Base-by-base conservation (phyloP, 345 rosid species). In the Ricinus communis region DNA sequence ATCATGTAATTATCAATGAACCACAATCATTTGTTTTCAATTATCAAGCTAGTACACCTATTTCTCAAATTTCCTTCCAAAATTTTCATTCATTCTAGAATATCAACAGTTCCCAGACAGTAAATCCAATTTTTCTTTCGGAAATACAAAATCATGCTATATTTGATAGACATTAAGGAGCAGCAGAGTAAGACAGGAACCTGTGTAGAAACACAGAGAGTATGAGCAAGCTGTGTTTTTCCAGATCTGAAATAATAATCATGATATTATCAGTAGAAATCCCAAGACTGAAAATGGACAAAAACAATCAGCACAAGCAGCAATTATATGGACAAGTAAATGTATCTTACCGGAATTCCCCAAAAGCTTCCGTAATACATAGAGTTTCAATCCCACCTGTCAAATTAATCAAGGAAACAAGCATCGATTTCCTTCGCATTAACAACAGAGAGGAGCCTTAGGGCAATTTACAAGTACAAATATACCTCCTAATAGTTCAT, bases 321-420 rank as follows among this genome's bases (percentile, higher is more conserved):
- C 53, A n/a, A 61, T 59, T 31, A 24, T 31, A 24, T 62, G 16
- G 22, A 5, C 27, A 47, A 62, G 62, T 58, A 65, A 47, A 49
- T 24, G 47, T 41, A 57, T 77, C 85, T 79, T 77, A 90, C 97
- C 97, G 78, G 49, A 89, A 92, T 66, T 92, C 96, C 45, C 99
- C 97, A 87, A 92, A 95, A 72, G 97, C 96, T 87, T 95, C 97
- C 7, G 96, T 95, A 33, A 92, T 90, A 50, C 86, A 84, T 22
- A 45, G 53, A 72, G 97, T 92, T 81, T 95, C 97, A 31, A 90
- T 77, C 13, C 99, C 97, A 70, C 99, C 99, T 95, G 65, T 28
- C 10, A 27, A 70, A 61, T 33, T 30, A 67, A 22, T 28, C 66
- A 33, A 15, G 19, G 0, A 12, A 28, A 57, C 6, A 38, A 69